These are phyloP conservation scores for Boletellus deceptivus DNA, from an alignment of 1,284 basidiomycete genomes.

Conservation along the genomic window DNA sequence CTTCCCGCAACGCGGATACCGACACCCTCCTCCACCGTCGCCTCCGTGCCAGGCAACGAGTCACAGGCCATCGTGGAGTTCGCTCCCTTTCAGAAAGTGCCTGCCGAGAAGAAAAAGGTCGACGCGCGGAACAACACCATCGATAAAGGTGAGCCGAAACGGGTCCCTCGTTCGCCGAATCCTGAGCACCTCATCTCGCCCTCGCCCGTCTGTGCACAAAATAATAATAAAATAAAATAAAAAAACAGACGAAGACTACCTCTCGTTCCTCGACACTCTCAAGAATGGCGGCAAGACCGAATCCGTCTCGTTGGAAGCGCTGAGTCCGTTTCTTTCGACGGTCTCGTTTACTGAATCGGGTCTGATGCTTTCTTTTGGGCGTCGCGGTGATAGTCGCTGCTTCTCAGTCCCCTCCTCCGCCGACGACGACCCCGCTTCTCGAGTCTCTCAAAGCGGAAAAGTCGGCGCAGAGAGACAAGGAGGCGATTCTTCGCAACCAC, in stretches of 20 bases:
- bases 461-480: constrained; percentile 67
- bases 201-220: too few relatives aligned
- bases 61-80: constrained; percentile 90
- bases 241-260: constrained; percentile 69
- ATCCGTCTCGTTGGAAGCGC: constrained; percentile 56
- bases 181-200: too few relatives aligned
- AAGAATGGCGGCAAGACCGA: constrained; percentile 53
- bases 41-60: constrained; percentile 65
- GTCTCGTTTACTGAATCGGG: neutral
- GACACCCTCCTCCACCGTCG: too few relatives aligned
- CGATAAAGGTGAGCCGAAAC: constrained; percentile 19
- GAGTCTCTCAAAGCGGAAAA: constrained; percentile 86
- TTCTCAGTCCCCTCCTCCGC: constrained; percentile 52
- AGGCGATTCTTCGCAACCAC: constrained; percentile 64
- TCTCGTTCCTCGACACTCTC: constrained; percentile 74
- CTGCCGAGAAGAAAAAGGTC: constrained; percentile 68
- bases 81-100: constrained; percentile 87
- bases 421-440: constrained; percentile 83
- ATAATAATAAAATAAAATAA: too few relatives aligned
- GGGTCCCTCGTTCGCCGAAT: too few relatives aligned
- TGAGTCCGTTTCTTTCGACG: constrained; percentile 42
- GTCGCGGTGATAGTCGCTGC: constrained; percentile 53
- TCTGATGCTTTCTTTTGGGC: too few relatives aligned
- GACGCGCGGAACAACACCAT: constrained; percentile 39
- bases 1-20: too few relatives aligned